Percentiles rank a stretch among this genome's conserved stretches.
phyloP scores from a whole-genome alignment of 176 grass and related monocot genomes.

The Triticum aestivum region IWGSC_CS_RefSeq_v2.1 NC_057797.1:729753666-729754165 shows the following conservation, averaged over 20 bases:
- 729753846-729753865: background rate
- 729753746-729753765: background rate
- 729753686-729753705: too few relatives aligned
- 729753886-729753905: background rate
- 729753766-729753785: background rate
- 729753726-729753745: background rate
- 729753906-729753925: background rate
- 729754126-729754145: slow-evolving; percentile 72
- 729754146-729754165: slow-evolving; percentile 70
- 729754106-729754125: slow-evolving; percentile 91
- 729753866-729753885: background rate
- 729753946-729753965: background rate
- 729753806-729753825: background rate
- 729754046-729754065: slow-evolving; percentile 41
- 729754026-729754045: slow-evolving; percentile 63
- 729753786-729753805: background rate
- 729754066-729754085: slow-evolving; percentile 77
- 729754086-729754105: slow-evolving; percentile 91
- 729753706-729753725: too few relatives aligned
- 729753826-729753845: background rate
- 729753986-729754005: background rate
- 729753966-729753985: background rate
- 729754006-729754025: slow-evolving; percentile 51
- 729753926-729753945: background rate
- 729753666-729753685: too few relatives aligned